phyloP scores from a whole-genome alignment of 768 basidiomycete genomes.

The Boletus fagicola region DNA sequence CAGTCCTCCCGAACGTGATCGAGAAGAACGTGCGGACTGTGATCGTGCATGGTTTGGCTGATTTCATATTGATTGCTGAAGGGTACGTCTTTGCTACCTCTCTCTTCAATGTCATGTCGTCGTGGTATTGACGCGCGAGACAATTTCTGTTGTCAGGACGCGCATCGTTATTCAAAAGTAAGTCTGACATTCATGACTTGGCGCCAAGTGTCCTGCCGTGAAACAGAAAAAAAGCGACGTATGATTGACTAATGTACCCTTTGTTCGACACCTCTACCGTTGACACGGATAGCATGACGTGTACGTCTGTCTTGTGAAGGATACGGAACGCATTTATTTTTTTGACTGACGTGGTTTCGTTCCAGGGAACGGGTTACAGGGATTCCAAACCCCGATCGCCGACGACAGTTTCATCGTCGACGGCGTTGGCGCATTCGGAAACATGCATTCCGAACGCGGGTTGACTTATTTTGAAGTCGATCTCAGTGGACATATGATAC shows the following conservation, averaged over 20 bases:
- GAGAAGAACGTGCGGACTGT: conserved; percentile 69
- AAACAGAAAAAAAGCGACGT: neutral
- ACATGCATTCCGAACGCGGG: conserved; percentile 62
- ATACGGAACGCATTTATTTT: neutral
- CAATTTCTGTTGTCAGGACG: conserved; percentile 35
- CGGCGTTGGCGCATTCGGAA: conserved; percentile 66
- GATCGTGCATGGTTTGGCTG: conserved; percentile 70
- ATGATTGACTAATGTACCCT: neutral
- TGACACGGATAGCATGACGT: conserved; percentile 39
- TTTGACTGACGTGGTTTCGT: neutral
- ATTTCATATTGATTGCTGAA: conserved; percentile 71
- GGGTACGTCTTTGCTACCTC: conserved; percentile 52
- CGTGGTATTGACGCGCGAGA: conserved; percentile 10
- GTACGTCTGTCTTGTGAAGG: conserved; percentile 21
- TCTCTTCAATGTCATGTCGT: neutral
- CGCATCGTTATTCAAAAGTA: conserved; percentile 67
- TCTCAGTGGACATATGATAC: conserved; percentile 75
- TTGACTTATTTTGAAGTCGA: conserved; percentile 65
- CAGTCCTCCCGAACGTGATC: conserved; percentile 70
- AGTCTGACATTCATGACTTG: conserved; percentile 13
- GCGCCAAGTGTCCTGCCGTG: no score
- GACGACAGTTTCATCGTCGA: conserved; percentile 70
- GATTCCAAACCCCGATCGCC: conserved; percentile 67
- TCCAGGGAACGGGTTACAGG: conserved; percentile 60
- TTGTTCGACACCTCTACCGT: neutral